Conservation (phyloP, 768 basidiomycete genomes). For the Mrakia hoshinonis region DNA sequence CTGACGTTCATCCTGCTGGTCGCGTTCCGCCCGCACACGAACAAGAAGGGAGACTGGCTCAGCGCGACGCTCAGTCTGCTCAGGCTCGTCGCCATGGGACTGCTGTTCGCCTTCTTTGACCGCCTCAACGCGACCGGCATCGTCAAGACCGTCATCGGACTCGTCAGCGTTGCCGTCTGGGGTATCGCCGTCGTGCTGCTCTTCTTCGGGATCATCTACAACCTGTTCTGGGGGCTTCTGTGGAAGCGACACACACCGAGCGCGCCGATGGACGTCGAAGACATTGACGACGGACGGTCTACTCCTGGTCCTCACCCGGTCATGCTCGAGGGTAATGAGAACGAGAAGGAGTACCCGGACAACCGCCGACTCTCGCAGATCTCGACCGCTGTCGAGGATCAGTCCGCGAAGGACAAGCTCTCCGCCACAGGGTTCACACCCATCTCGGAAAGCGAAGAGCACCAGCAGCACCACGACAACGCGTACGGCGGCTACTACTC, state of each 20-base stretch:
- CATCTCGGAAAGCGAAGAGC: neutral
- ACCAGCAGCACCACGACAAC: neutral
- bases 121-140: constrained; percentile 46
- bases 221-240: constrained; percentile 36
- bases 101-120: constrained; percentile 65
- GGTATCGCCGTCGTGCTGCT: constrained; percentile 62
- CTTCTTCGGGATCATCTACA: constrained; percentile 57
- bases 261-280: constrained; percentile 11
- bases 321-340: neutral
- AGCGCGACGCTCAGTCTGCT: constrained; percentile 57
- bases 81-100: constrained; percentile 59
- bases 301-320: neutral
- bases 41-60: constrained; percentile 62
- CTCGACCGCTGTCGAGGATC: neutral
- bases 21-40: constrained; percentile 54
- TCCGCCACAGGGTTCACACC: neutral
- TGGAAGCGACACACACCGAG: constrained; percentile 27
- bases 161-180: constrained; percentile 62
- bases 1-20: constrained; percentile 51
- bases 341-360: neutral
- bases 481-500: neutral
- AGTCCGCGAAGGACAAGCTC: neutral
- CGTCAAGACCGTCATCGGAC: constrained; percentile 64
- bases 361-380: neutral
- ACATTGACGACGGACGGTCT: neutral